Percentiles rank a stretch among this genome's conserved stretches.
phyloP scores from a whole-genome alignment of 2,329 filamentous ascomycete genomes.

The Aquanectria penicillioides region DNA sequence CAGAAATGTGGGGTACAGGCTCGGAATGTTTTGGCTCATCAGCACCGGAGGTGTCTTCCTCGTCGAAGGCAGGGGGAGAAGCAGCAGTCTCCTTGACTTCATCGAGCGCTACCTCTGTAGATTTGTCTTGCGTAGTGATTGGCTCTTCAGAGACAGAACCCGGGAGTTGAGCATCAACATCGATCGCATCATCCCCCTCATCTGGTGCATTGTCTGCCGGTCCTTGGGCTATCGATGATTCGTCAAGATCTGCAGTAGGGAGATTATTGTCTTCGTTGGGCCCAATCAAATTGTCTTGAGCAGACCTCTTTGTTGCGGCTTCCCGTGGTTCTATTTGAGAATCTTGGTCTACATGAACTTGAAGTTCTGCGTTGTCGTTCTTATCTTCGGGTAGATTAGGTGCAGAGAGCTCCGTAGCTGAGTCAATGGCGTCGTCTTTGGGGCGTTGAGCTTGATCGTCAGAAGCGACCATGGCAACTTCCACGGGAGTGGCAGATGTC shows the following conservation, averaged over 20 bases:
- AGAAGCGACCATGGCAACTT: too few species aligned
- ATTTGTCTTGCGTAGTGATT: background rate
- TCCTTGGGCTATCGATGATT: background rate
- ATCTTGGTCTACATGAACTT: too few species aligned
- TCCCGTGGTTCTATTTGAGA: too few species aligned
- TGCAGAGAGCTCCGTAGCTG: too few species aligned
- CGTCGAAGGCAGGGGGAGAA: background rate
- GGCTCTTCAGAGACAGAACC: background rate
- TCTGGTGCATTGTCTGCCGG: background rate
- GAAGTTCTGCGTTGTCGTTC: conserved; percentile 11
- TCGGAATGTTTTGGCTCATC: too few species aligned
- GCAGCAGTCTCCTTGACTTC: background rate
- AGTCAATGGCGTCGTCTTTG: too few species aligned
- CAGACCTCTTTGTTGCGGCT: background rate
- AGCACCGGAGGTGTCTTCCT: too few species aligned
- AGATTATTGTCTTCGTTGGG: too few species aligned
- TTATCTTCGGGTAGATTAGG: conserved; percentile 10
- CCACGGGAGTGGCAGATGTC: too few species aligned
- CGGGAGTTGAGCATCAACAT: background rate
- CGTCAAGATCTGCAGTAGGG: background rate
- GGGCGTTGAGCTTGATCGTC: too few species aligned
- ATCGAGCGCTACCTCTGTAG: background rate
- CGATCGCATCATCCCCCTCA: background rate
- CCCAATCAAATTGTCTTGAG: too few species aligned
- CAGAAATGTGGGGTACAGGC: too few species aligned